Evolutionary conservation across 2,329 filamentous ascomycete genomes (phyloP), one percentile per base, ranked within the genome.

Genomic region (Kalaharituber pfeilii): DNA sequence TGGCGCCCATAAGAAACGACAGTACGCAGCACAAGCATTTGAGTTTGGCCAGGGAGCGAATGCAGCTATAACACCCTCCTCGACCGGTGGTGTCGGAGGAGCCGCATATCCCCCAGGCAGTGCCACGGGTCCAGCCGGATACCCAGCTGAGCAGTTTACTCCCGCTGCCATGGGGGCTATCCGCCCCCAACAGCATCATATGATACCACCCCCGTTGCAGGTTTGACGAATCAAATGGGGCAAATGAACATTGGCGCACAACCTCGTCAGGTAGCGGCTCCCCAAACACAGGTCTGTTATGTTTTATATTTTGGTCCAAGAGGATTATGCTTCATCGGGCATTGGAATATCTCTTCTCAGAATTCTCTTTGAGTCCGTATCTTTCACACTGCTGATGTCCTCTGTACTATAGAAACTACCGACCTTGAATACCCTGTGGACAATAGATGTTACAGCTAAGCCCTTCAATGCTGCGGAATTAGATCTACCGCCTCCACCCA

Each of bases 401-500:
- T 9, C 15, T 39, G 33, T 18, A 15, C 57, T 54, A 36, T 54
- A 62, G 47, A 57, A 56, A 26, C 30, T 57, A 33, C 56, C 58
- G 42, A 73, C 71, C 62, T 72, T 94, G 62, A 96, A 95, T 70
- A 86, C 89, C 70, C 78, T 96, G 56, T 89, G 91, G 67, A 85
- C 88, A 18, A 89, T 87, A 44, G 91, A 98, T 67, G 76, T 98
- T 57, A 76, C 94, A 65, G 86, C 83, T 63, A 86, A 94, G 70
- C 88, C 89, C 25, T 94, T 98, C 72, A 89, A 94, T 67, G 87
- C 94, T 62, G 80, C 83, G 50, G 91, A 96, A 72, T 72, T 98
- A 60, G 89, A 96, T 64, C 77, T 88, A 57, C 86, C 88, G 47
- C 91, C 91, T 29, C 91, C 91, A 56, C 82, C 86, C 15, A 93